Percentiles rank a stretch among this genome's conserved stretches.
These are phyloP conservation scores for Fusarium papillatum DNA, from an alignment of 2,329 filamentous ascomycete species.

Conservation along the genomic window DNA sequence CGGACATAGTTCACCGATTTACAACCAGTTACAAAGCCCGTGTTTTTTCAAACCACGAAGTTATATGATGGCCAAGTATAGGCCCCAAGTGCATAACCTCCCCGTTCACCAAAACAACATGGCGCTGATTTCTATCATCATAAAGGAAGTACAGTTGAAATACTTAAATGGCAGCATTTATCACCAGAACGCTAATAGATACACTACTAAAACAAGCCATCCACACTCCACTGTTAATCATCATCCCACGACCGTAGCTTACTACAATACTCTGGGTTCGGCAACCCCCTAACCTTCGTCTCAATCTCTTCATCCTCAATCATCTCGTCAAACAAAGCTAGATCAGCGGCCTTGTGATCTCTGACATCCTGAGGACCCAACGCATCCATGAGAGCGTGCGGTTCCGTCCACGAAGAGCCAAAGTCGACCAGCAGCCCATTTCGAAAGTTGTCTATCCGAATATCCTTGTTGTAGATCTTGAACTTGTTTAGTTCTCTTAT, in stretches of 20 bases:
- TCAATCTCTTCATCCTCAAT: constrained; percentile 22
- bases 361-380: not conserved
- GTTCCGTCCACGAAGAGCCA: constrained; percentile 33
- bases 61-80: not conserved
- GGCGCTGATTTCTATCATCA: not conserved
- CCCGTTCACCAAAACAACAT: not conserved
- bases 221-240: not conserved
- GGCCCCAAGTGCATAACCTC: not conserved
- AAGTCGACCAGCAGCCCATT: constrained; percentile 31
- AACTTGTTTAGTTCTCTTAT: constrained; percentile 19
- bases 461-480: constrained; percentile 27
- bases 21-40: not conserved
- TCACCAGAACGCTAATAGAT: not conserved
- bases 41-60: not conserved
- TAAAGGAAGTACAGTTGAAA: not conserved
- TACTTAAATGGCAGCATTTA: not conserved
- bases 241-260: constrained; percentile 5
- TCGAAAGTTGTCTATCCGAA: constrained; percentile 26
- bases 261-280: not conserved
- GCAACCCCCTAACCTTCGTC: not conserved
- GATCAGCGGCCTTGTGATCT: constrained; percentile 4
- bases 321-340: constrained; percentile 28
- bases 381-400: constrained; percentile 23
- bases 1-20: not conserved
- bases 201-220: not conserved